phyloP scores from a whole-genome alignment of 2,329 filamentous ascomycete genomes.

The Xylaria sp. region DNA sequence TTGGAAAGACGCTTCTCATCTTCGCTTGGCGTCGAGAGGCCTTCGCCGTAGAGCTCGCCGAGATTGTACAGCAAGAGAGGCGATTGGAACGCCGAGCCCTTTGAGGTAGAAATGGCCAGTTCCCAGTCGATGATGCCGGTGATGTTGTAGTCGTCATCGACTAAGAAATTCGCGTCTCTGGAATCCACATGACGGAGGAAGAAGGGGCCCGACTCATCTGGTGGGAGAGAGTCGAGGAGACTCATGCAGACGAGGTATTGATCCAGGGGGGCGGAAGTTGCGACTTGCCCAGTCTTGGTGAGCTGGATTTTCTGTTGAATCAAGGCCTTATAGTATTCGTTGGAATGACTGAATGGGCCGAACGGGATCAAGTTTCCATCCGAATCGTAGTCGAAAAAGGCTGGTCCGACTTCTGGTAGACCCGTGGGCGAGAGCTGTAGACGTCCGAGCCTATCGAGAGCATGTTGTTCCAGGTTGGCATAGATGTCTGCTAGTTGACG shows the following conservation, averaged over 20 bases:
- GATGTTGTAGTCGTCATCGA: slow-evolving; percentile 34
- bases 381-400: slow-evolving; percentile 35
- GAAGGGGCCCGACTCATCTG: slow-evolving; percentile 33
- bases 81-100: slow-evolving; percentile 32
- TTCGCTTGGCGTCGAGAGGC: slow-evolving; percentile 33
- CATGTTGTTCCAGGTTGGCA: slow-evolving; percentile 27
- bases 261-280: slow-evolving; percentile 31
- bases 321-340: slow-evolving; percentile 31
- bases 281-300: slow-evolving; percentile 21
- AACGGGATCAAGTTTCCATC: slow-evolving; percentile 34
- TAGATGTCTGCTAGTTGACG: slow-evolving; percentile 33
- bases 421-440: slow-evolving; percentile 32
- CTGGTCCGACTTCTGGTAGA: slow-evolving; percentile 29
- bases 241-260: slow-evolving; percentile 33
- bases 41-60: slow-evolving; percentile 27
- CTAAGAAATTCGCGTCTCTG: slow-evolving; percentile 32
- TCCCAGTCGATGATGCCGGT: slow-evolving; percentile 35
- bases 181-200: slow-evolving; percentile 35
- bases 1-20: slow-evolving; percentile 33
- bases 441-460: slow-evolving; percentile 30
- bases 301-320: slow-evolving; percentile 33
- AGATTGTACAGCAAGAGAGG: slow-evolving; percentile 33
- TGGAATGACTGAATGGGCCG: slow-evolving; percentile 32
- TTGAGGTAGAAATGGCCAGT: slow-evolving; percentile 29
- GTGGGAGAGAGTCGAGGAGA: slow-evolving; percentile 34